A percentile compares a stretch with the other conserved stretches of the same genome.
These are phyloP conservation scores for Phanerochaete carnosa DNA, from an alignment of 768 basidiomycete species.

Conservation along the genomic window DNA sequence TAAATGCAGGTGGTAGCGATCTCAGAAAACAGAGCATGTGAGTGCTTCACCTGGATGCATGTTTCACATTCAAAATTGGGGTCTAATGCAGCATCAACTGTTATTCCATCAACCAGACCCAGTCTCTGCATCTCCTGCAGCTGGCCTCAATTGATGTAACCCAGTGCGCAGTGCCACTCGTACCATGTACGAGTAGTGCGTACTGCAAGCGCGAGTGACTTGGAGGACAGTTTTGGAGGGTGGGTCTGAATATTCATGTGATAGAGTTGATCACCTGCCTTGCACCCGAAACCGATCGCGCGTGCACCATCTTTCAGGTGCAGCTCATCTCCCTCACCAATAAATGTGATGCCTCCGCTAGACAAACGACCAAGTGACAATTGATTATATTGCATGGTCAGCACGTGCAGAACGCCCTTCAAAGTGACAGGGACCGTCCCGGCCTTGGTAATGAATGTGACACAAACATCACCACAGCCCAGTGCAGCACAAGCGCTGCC, in stretches of 20 bases:
- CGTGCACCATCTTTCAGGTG: neutral
- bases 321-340: neutral
- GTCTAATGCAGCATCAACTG: constrained; percentile 1
- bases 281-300: neutral
- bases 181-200: neutral
- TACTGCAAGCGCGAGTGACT: neutral
- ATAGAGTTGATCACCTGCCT: neutral
- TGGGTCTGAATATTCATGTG: neutral
- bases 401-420: constrained; percentile 10
- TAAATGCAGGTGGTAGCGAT: constrained; percentile 28
- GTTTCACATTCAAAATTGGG: constrained; percentile 32
- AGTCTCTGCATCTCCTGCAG: neutral
- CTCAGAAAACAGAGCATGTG: constrained; percentile 28
- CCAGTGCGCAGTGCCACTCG: constrained; percentile 6
- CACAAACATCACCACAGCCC: constrained; percentile 10
- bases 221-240: neutral
- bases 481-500: constrained; percentile 12
- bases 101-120: neutral
- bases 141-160: neutral
- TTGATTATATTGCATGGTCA: constrained; percentile 12
- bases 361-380: constrained; percentile 12
- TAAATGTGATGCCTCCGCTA: neutral
- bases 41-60: constrained; percentile 41
- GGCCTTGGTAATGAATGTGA: neutral
- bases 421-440: constrained; percentile 5